Conservation (phyloP, 108 stramenopile species). For the Stephanodiscus minutulus region DNA sequence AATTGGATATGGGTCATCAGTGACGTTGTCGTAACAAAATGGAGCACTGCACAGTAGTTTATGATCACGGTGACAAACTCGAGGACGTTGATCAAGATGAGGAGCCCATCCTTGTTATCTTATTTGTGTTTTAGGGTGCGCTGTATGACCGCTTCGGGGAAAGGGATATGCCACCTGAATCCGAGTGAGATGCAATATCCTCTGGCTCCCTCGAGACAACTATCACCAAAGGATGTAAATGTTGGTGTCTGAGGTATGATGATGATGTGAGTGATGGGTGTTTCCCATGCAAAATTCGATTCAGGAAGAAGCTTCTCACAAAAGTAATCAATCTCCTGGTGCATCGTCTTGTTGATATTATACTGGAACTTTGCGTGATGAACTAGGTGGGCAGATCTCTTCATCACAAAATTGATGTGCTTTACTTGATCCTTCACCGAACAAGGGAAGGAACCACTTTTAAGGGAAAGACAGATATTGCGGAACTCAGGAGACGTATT, state of each 20-base stretch:
- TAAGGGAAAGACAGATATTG: too few relatives aligned
- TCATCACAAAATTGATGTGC: background rate
- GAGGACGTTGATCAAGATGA: constrained; percentile 14
- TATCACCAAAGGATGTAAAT: background rate
- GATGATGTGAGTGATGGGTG: background rate
- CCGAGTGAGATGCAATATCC: too few relatives aligned
- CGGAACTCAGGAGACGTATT: too few relatives aligned
- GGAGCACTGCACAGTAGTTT: too few relatives aligned
- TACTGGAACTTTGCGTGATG: too few relatives aligned
- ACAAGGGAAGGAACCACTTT: background rate
- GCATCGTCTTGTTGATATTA: background rate
- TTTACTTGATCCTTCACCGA: background rate
- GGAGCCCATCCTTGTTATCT: background rate
- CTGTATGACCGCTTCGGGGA: background rate
- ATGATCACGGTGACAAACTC: too few relatives aligned
- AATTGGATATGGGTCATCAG: background rate
- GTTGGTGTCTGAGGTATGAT: background rate
- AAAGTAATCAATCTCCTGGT: background rate
- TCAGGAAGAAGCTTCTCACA: too few relatives aligned
- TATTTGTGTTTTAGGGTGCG: background rate
- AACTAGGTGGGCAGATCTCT: background rate
- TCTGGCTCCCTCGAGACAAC: constrained; percentile 1
- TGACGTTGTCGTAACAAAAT: background rate
- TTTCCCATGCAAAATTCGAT: background rate
- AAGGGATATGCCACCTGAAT: too few relatives aligned